Conservation (phyloP, 495 filamentous ascomycete species). For the Penicillium silybi region DNA sequence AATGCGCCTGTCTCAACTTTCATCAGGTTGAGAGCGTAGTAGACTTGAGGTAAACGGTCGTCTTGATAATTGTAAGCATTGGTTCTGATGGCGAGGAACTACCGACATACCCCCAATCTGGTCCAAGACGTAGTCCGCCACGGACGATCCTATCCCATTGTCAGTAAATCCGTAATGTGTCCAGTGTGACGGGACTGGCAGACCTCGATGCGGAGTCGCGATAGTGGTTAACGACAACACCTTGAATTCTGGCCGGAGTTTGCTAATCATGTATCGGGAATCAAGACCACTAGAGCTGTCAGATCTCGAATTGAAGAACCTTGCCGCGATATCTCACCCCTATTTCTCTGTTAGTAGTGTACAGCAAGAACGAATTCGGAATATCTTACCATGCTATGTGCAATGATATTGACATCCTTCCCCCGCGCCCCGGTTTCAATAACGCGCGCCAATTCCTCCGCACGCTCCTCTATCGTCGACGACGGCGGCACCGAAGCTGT, state of each 20-base stretch:
- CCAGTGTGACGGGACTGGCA: background rate
- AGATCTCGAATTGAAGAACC: background rate
- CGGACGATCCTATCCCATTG: conserved; percentile 55
- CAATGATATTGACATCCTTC: conserved; percentile 82
- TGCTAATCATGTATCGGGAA: conserved; percentile 88
- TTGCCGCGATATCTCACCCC: conserved; percentile 38
- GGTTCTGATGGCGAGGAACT: background rate
- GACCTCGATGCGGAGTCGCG: conserved; percentile 79
- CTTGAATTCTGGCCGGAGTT: conserved; percentile 66
- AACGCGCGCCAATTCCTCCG: conserved; percentile 57
- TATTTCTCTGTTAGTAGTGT: conserved; percentile 14
- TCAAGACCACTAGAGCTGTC: conserved; percentile 68
- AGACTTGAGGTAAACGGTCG: conserved; percentile 61
- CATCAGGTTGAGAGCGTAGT: conserved; percentile 60
- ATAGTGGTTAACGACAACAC: conserved; percentile 82
- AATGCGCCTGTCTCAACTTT: conserved; percentile 81
- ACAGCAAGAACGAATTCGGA: background rate
- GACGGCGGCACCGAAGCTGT: conserved; percentile 75
- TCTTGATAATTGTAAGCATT: conserved; percentile 19
- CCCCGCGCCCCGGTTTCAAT: conserved; percentile 65
- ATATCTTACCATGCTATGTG: conserved; percentile 68
- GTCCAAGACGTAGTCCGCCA: conserved; percentile 80
- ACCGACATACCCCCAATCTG: conserved; percentile 51
- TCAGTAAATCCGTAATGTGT: background rate
- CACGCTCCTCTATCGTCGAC: conserved; percentile 73